phyloP scores from a whole-genome alignment of 78 protist species.

The Blattamonas nauphoetae region DNA sequence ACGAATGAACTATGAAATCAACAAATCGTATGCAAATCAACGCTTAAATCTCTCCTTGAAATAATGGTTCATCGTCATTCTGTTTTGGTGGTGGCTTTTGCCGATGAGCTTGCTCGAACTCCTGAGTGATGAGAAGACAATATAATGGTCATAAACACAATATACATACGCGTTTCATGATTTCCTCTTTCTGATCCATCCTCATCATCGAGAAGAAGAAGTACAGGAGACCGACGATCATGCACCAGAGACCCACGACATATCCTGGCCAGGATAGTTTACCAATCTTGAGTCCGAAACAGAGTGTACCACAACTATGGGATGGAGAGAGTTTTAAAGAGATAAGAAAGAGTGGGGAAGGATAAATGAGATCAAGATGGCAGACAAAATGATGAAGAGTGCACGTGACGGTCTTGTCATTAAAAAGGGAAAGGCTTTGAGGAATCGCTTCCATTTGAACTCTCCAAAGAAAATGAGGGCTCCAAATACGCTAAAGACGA shows the following conservation, averaged over 20 bases:
- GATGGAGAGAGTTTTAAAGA: no score
- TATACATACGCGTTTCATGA: neutral
- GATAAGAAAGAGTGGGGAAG: no score
- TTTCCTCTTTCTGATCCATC: neutral
- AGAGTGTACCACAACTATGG: neutral
- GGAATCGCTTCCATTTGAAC: neutral
- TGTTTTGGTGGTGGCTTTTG: no score
- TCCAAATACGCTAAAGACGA: neutral
- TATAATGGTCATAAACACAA: neutral
- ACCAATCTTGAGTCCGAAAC: neutral
- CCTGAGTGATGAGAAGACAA: no score
- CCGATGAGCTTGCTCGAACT: no score
- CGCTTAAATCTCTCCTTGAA: no score
- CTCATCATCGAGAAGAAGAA: neutral
- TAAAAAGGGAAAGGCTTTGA: neutral
- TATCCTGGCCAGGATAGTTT: neutral
- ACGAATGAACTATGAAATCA: no score
- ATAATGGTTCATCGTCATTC: no score
- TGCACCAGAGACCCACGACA: neutral
- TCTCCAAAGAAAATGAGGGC: neutral
- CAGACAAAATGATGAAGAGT: neutral
- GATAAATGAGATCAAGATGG: no score
- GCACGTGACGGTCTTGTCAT: neutral
- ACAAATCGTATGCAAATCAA: no score
- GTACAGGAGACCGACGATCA: neutral